phyloP scores from a whole-genome alignment of 768 basidiomycete species.

The Suillus hirtellus region DNA sequence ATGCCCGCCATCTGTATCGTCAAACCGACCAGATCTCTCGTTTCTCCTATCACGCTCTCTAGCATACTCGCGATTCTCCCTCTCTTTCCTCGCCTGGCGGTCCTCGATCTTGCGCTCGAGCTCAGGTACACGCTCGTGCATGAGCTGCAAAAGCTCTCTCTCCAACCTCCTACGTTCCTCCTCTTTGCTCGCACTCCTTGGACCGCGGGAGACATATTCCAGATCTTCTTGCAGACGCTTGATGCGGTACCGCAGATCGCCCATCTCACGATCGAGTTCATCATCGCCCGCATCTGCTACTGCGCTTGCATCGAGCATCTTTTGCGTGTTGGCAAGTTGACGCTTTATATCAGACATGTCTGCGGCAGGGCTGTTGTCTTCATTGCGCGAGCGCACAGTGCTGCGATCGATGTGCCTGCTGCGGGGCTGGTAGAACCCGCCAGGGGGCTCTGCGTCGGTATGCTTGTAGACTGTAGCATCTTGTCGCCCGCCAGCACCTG shows the following conservation, averaged over 20 bases:
- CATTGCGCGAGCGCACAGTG: conserved; percentile 71
- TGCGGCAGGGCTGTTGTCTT: conserved; percentile 57
- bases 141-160: conserved; percentile 78
- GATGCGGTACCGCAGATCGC: conserved; percentile 82
- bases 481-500: conserved; percentile 59
- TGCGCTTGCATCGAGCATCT: conserved; percentile 73
- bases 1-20: conserved; percentile 42
- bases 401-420: conserved; percentile 85
- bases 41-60: conserved; percentile 84
- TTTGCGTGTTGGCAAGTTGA: conserved; percentile 74
- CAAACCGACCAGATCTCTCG: conserved; percentile 72
- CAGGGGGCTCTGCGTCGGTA: conserved; percentile 56
- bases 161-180: conserved; percentile 86
- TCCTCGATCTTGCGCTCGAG: conserved; percentile 84
- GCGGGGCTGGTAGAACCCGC: conserved; percentile 75
- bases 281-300: conserved; percentile 85
- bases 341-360: conserved; percentile 89
- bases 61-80: conserved; percentile 77
- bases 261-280: conserved; percentile 85
- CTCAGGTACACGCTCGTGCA: conserved; percentile 91
- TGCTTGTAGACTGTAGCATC: conserved; percentile 96
- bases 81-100: conserved; percentile 70
- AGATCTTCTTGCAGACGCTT: conserved; percentile 88
- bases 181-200: conserved; percentile 71
- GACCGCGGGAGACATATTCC: conserved; percentile 79